Evolutionary conservation across 208 protist genomes (phyloP), one percentile per base, ranked within the genome.

Genomic region (Acanthamoeba castellanii): DNA sequence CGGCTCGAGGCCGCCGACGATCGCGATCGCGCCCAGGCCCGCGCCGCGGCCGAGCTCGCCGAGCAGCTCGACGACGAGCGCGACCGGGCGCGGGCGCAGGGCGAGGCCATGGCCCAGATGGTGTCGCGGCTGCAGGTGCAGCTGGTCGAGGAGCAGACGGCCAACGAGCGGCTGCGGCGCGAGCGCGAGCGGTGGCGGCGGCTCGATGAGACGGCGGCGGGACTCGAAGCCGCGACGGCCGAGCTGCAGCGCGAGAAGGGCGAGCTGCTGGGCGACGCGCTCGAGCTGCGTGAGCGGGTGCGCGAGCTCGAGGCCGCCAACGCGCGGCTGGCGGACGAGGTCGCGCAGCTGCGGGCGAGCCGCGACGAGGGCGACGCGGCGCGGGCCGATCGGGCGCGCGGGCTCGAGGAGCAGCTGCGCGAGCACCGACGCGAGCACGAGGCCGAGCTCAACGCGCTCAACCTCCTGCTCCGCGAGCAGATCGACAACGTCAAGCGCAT

Each of bases 161-260:
- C 3, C 66, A 18, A 74, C 66, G 66, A 74, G 66, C 66, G 66
- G 66, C 32, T 74, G 32, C 22, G 66, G 32, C 66, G 66, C n/a
- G 66, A 74, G 66, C 66, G 66, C n/a, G 66, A 74, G 66, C 66
- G 66, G 5, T 74, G 66, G 66, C 66, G 66, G n/a, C 22, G 32
- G 66, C 66, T 74, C 32, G 66, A 74, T 30, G 66, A 74, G 27
- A 74, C 32, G 66, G 66, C 32, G 22, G 66, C 66, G 11, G 22
- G n/a, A 16, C 32, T 74, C 22, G 66, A 74, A 27, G 27, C 66
- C 11, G 20, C 13, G 66, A 30, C 14, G 3, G 66, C 11, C 5
- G 66, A n/a, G 11, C 66, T 74, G 66, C 66, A 74, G 66, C 66
- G 66, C 66, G 66, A 74, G 66, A 74, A 74, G 66, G 66, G 66